phyloP scores from a whole-genome alignment of 805 yeast genomes.

The Komagataella phaffii region DNA sequence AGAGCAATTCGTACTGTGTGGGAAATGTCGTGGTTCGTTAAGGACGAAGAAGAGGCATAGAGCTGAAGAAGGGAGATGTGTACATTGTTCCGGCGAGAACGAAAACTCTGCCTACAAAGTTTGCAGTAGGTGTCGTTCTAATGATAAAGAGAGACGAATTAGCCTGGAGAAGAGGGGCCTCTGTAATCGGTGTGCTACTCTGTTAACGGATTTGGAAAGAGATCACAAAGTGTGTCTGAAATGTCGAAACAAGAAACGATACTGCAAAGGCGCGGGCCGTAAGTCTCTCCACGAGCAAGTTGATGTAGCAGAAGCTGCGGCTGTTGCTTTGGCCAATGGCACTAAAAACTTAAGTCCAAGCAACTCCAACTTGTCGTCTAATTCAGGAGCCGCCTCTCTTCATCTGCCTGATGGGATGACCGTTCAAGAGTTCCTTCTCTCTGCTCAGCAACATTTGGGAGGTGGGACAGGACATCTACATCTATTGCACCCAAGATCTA shows the following conservation, averaged over 20 bases:
- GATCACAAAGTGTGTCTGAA: constrained; percentile 41
- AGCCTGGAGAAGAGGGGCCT: constrained; percentile 43
- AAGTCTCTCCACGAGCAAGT: not conserved
- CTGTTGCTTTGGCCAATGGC: constrained; percentile 3
- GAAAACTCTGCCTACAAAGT: constrained; percentile 38
- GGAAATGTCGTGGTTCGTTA: constrained; percentile 40
- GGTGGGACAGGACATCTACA: not conserved
- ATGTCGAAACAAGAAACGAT: constrained; percentile 32
- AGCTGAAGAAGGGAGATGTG: constrained; percentile 52
- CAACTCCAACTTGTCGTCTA: not conserved
- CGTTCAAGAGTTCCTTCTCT: constrained; percentile 1
- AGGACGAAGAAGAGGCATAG: constrained; percentile 43
- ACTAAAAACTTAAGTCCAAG: not conserved
- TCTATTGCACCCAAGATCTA: constrained; percentile 10
- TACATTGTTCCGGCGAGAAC: constrained; percentile 53
- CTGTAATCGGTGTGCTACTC: constrained; percentile 49
- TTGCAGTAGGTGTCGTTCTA: constrained; percentile 50
- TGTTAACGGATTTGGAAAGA: constrained; percentile 30
- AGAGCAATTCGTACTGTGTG: constrained; percentile 43
- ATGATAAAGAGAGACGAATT: constrained; percentile 43
- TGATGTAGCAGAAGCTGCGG: constrained; percentile 3
- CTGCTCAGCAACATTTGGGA: not conserved
- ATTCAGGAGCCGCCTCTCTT: not conserved
- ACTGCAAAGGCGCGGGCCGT: not conserved
- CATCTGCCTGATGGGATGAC: not conserved